Base-by-base conservation (phyloP, 2,329 filamentous ascomycete species). In the Drechmeria coniospora region DNA sequence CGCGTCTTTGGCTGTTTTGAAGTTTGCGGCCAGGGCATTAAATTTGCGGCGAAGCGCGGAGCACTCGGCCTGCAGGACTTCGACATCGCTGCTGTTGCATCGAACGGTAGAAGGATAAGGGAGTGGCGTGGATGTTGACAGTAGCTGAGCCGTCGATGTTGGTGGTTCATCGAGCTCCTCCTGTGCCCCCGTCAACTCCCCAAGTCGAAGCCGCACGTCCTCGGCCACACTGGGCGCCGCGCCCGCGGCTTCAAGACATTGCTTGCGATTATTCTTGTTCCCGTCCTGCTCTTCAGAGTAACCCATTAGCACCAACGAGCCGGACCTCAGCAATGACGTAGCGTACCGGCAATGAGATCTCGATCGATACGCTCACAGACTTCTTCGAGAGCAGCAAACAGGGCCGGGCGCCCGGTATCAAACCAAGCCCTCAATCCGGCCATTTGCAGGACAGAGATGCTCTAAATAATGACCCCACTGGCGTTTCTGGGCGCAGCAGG, bases 31-130 rank as follows among this genome's bases (percentile, higher is more conserved):
- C 26, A 66, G 41, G 4, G 53, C 53, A 19, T 47, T 45, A 29
- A 61, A 61, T 28, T 51, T 59, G 13, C 45, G 43, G 16, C 53
- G 45, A 2, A 63, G 39, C 25, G 51, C 55, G 5, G 38, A 35
- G 28, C 55, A 55, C 25, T 56, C 52, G 10, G 44, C 22, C 28
- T 24, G 22, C 22, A 28, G 10, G 8, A 28, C 21, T 41, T 45
- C 36, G 38, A 45, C 26, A 45, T 38, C 18, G 30, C 31, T 18
- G 38, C 40, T 21, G 32, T 12, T 12, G 11, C 15, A 19, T 18
- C 8, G 17, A 21, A 11, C 20, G 18, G 14, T 19, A 12, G 13
- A 5, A 6, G 27, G 18, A 8, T 15, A n/a, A 4, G 2, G 11
- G 12, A 10, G 10, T 9, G n/a, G 8, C 10, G 16, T 6, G n/a